Base-by-base conservation (phyloP, 2,329 filamentous ascomycete species). In the Trichoderma citrinoviride region DNA sequence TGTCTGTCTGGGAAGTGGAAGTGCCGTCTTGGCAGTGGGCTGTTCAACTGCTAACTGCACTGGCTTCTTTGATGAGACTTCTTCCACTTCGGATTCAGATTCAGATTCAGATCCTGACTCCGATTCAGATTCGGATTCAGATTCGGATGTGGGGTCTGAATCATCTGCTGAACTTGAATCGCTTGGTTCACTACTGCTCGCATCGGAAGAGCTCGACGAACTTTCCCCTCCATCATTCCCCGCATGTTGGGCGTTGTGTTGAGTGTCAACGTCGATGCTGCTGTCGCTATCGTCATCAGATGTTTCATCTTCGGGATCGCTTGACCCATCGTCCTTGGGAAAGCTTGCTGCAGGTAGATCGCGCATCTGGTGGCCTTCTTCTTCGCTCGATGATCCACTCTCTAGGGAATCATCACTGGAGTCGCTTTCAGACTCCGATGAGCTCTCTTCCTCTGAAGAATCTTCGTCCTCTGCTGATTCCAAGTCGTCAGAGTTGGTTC, bases 11-110 rank as follows among this genome's bases (percentile, higher is more conserved):
- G 19, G 21, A 15, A 27, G 10, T 17, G 57, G 23, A 57, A 8
- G 37, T 50, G 47, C 17, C 23, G 5, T 10, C 10, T 47, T 27
- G n/a, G 25, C n/a, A 8, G n/a, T 2, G 17, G 27, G n/a, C 3
- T 40, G 40, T 52, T 19, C 40, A n/a, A 6, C 15, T 12, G 15
- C 5, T 23, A 23, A 8, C 17, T 6, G 49, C 25, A 10, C 47
- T 17, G 52, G 53, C 12, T 60, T 66, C 62, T 76, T 79, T 46
- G 76, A 79, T 0, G 80, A 75, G 29, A 72, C 37, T 65, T 77
- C 77, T 53, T 80, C 78, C 0, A 75, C 72, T 33, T 74, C 73
- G 2, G 73, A 74, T 12, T 71, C 72, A 0, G 76, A 76, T 33
- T 72, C 70, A 5, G 73, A 65, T n/a, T 67, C 63, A 12, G 25